A percentile compares a stretch with the other conserved stretches of the same genome.
Conservation (phyloP, 2,329 filamentous ascomycete genomes). For the Pezicula radicicola region DNA sequence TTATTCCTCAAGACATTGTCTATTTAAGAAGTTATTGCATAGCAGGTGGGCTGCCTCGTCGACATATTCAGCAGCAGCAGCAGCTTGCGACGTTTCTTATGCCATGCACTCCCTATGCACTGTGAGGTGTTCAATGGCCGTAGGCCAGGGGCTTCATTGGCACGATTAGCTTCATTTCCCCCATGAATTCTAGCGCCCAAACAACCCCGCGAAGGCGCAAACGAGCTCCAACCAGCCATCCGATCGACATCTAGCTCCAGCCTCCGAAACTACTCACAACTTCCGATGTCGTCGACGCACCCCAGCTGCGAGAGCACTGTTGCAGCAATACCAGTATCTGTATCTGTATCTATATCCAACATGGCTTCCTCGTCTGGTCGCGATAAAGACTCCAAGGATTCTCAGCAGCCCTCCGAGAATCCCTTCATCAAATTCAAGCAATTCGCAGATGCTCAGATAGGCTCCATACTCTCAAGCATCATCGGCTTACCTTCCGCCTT, state of each 20-base stretch:
- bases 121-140: neutral
- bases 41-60: constrained; percentile 6
- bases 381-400: constrained; percentile 5
- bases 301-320: neutral
- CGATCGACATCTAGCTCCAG: neutral
- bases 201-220: no score
- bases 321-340: neutral
- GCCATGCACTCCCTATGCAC: neutral
- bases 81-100: neutral
- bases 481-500: constrained; percentile 29
- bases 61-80: constrained; percentile 3
- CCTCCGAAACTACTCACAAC: neutral
- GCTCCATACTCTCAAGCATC: constrained; percentile 27
- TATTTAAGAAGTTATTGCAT: constrained; percentile 18
- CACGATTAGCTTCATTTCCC: no score
- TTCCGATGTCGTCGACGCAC: neutral
- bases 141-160: neutral
- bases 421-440: constrained; percentile 29
- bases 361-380: constrained; percentile 19
- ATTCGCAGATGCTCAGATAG: constrained; percentile 25
- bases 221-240: neutral
- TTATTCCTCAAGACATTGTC: constrained; percentile 17
- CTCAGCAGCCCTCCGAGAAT: constrained; percentile 18
- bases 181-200: no score
- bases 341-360: neutral